Evolutionary conservation across 1,284 basidiomycete genomes (phyloP).

Genomic region (Hypsizygus ulmarius): DNA sequence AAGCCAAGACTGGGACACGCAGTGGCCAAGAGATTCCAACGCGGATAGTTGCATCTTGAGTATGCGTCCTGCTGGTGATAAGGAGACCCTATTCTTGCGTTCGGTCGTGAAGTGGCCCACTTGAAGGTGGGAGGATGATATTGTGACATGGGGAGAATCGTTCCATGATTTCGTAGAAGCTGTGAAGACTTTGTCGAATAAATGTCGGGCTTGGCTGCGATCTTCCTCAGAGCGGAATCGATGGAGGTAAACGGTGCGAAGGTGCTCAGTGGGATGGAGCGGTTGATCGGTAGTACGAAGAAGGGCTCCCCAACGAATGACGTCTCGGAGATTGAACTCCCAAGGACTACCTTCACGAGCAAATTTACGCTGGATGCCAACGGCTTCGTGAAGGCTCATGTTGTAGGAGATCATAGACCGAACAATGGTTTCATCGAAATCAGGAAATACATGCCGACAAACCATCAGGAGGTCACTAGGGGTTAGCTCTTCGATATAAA

Average conservation of each 20-base stretch:
- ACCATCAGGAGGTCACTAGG: slow-evolving; percentile 79
- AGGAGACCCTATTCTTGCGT: slow-evolving; percentile 44
- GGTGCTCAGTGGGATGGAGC: slow-evolving; percentile 60
- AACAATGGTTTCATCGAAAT: slow-evolving; percentile 53
- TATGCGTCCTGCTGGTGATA: slow-evolving; percentile 45
- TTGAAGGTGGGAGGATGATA: slow-evolving; percentile 57
- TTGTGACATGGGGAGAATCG: slow-evolving; percentile 46
- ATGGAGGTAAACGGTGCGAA: slow-evolving; percentile 78
- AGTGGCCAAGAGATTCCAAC: slow-evolving; percentile 76
- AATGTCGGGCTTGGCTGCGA: slow-evolving; percentile 51
- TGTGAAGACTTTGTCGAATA: slow-evolving; percentile 68
- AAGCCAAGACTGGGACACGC: slow-evolving; percentile 82
- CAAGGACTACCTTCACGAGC: slow-evolving; percentile 89
- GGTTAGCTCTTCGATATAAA: slow-evolving; percentile 88
- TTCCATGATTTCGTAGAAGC: slow-evolving; percentile 28
- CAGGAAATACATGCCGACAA: slow-evolving; percentile 74
- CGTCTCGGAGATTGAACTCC: slow-evolving; percentile 98
- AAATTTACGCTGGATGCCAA: slow-evolving; percentile 67
- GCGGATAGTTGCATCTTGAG: slow-evolving; percentile 66
- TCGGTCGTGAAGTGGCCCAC: slow-evolving; percentile 65
- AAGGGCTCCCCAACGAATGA: slow-evolving; percentile 86
- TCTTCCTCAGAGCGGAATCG: slow-evolving; percentile 82
- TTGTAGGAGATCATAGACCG: slow-evolving; percentile 87
- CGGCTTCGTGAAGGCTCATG: slow-evolving; percentile 66
- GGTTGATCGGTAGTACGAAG: slow-evolving; percentile 35